Base-by-base conservation (phyloP, 345 rosid genomes). In the Lepidium sativum region DNA sequence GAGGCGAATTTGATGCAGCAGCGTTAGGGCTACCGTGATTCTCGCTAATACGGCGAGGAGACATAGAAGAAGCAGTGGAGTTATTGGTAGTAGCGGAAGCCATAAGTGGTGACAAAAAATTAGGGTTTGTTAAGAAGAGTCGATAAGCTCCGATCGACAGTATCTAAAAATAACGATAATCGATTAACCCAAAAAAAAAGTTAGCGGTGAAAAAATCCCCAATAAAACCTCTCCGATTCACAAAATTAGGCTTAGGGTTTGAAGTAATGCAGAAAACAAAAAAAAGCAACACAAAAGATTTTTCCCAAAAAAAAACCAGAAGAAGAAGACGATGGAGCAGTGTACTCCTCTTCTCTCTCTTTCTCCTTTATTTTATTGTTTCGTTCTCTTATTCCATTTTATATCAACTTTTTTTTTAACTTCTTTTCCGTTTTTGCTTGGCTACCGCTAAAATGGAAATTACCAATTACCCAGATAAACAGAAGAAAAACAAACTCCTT, bases 321-420 rank as follows among this genome's bases (percentile, higher is more conserved):
- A 63, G 70, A 65, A 71, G 70, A 71, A 56, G 75, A 64, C 65
- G 75, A 71, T 32, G 70, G 57, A 40, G 75, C 65, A 71, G 75
- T 57, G 17, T 49, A 42, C 60, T 63, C 75, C 63, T 65, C 53
- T 32, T 63, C 64, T n/a, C n/a, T 56, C 57, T 63, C 13, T 62
- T 23, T 37, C 1, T 49, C 21, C 25, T 11, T n/a, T 15, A 4
- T 9, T 20, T 35, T 59, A n/a, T 20, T 10, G 12, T 11, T 40
- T 25, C 47, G n/a, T 32, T 58, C 33, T 50, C 50, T 59, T 44
- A 17, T 29, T 69, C 34, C 1, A 12, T 41, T 45, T 21, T 51
- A 44, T 70, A 34, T 61, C 8, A 3, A 1, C 3, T 25, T 29
- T 16, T 9, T 21, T n/a, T n/a, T n/a, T n/a, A n/a, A n/a, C n/a